Percentiles rank a stretch among this genome's conserved stretches.
Conservation (phyloP, 2,329 filamentous ascomycete species). For the Meredithiella fracta region DNA sequence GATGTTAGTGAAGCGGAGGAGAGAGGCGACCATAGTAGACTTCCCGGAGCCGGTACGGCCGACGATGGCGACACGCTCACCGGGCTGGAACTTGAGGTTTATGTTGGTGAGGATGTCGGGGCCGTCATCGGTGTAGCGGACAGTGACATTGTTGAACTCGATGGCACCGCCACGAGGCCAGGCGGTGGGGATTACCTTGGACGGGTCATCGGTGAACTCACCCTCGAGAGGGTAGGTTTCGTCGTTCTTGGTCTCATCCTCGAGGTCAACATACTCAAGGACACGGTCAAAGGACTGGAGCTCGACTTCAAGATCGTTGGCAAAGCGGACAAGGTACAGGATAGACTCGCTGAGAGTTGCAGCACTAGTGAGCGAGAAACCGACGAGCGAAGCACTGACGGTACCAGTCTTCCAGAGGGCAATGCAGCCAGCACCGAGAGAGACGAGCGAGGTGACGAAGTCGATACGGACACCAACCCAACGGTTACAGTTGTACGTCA, state of each 20-base stretch:
- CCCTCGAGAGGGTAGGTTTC: slow-evolving; percentile 18
- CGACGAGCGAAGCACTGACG: slow-evolving; percentile 28
- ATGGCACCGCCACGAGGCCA: slow-evolving; percentile 24
- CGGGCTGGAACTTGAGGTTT: slow-evolving; percentile 31
- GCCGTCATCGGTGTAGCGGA: slow-evolving; percentile 23
- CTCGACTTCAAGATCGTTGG: slow-evolving; percentile 33
- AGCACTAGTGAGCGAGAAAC: slow-evolving; percentile 32
- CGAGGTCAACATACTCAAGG: slow-evolving; percentile 22
- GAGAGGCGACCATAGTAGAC: slow-evolving; percentile 39
- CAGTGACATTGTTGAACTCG: slow-evolving; percentile 24
- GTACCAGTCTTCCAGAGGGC: slow-evolving; percentile 25
- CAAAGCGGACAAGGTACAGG: slow-evolving; percentile 26
- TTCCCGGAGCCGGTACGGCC: slow-evolving; percentile 63
- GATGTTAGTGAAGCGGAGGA: slow-evolving; percentile 29
- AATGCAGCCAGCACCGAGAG: slow-evolving; percentile 27
- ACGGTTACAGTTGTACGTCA: slow-evolving; percentile 30
- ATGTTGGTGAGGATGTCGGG: slow-evolving; percentile 27
- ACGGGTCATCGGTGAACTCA: slow-evolving; percentile 19
- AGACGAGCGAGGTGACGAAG: slow-evolving; percentile 28
- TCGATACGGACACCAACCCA: slow-evolving; percentile 32
- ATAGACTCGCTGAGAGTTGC: slow-evolving; percentile 29
- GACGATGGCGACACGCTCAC: slow-evolving; percentile 55
- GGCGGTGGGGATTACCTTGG: slow-evolving; percentile 18
- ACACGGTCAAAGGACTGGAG: slow-evolving; percentile 28
- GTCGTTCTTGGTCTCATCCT: slow-evolving; percentile 22